Evolutionary conservation across 371 early-diverging fungal species (phyloP), one percentile per base, ranked within the genome.

Genomic region (Mortierella sp.): DNA sequence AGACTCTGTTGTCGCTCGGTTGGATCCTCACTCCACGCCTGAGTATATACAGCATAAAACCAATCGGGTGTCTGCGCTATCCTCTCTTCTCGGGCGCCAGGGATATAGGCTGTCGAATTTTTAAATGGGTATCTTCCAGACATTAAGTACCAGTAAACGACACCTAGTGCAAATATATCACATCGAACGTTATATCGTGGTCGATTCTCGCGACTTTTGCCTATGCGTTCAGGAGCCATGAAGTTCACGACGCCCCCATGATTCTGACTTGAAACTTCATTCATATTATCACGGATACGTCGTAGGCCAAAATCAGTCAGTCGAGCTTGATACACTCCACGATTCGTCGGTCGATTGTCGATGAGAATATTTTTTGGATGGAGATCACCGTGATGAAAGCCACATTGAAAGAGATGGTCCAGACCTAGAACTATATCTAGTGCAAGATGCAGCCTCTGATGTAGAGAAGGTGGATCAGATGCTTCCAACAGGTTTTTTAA

Each of bases 291-390:
- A 0, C 70, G 70, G 4, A 70, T 63, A 6, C 75, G 74, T 19
- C 75, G 75, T 17, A 80, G 71, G 15, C 80, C 80, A 64, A 80
- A 80, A 45, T 80, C 80, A 4, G 80, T 80, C 43, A 80, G 51
- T n/a, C 69, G 55, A 35, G 80, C 80, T 15, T 45, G 75, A 55
- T 67, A 80, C 28, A 71, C 63, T 3, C 60, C 71, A 0, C 59
- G 56, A 2, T 65, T 23, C 40, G 35, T 28, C 40, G 43, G 49
- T 19, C 67, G 58, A 23, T 31, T 28, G 26, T 80, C 80, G 19
- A 80, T 74, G 12, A 80, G 57, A 37, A 80, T 56, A 59, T 80
- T 80, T 35, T 74, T 80, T 15, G 80, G 80, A 40, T 80, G 80
- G 26, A 80, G 68, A 31, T 80, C 80, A 13, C 80, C 80, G 31